These are phyloP conservation scores for Cercospora citrullina DNA, from an alignment of 2,329 filamentous ascomycete species.

Conservation along the genomic window DNA sequence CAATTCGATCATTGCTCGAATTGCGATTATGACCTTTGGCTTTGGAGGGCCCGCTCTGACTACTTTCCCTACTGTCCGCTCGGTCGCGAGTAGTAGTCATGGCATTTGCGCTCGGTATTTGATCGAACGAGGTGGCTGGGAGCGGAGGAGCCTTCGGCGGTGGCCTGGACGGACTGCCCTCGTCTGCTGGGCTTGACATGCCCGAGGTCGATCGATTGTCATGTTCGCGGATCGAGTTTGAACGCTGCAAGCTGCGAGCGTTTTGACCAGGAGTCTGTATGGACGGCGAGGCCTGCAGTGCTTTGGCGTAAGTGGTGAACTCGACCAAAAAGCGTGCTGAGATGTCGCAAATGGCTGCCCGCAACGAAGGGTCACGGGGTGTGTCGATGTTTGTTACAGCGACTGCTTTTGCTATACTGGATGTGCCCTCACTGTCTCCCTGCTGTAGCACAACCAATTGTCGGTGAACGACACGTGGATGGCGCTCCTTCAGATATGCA, in stretches of 20 bases:
- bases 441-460: conserved; percentile 34
- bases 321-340: conserved; percentile 49
- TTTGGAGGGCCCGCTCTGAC: conserved; percentile 21
- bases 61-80: conserved; percentile 38
- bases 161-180: conserved; percentile 28
- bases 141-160: conserved; percentile 34
- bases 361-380: conserved; percentile 37
- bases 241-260: conserved; percentile 46
- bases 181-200: conserved; percentile 32
- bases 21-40: conserved; percentile 27
- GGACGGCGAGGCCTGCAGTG: conserved; percentile 56
- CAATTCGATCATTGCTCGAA: conserved; percentile 57
- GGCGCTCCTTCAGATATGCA: conserved; percentile 35
- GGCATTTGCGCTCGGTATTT: conserved; percentile 50
- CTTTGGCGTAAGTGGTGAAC: conserved; percentile 50
- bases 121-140: conserved; percentile 57
- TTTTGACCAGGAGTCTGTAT: conserved; percentile 70
- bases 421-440: conserved; percentile 13
- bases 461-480: conserved; percentile 38
- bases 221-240: conserved; percentile 25
- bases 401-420: conserved; percentile 21
- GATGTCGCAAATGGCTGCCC: conserved; percentile 49
- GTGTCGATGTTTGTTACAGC: conserved; percentile 21
- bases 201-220: conserved; percentile 30
- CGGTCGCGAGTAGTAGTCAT: conserved; percentile 40